These are phyloP conservation scores for Ophiostoma quercus DNA, from an alignment of 2,329 filamentous ascomycete species.

Conservation along the genomic window DNA sequence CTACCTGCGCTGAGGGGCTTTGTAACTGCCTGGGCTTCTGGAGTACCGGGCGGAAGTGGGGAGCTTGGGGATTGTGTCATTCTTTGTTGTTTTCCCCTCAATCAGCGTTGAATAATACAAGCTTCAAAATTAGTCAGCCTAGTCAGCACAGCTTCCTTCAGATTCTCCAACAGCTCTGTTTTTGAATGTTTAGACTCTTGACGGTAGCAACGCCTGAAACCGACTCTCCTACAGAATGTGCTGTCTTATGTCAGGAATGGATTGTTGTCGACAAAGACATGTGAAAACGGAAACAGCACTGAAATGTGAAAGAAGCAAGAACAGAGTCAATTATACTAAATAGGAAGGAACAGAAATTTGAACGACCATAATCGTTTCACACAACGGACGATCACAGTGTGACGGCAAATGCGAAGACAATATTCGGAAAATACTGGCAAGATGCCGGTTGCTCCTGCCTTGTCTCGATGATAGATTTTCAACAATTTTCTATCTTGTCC, in stretches of 20 bases:
- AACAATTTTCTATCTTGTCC: neutral
- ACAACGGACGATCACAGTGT: neutral
- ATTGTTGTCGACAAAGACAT: neutral
- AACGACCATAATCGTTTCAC: neutral
- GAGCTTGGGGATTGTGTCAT: conserved; percentile 8
- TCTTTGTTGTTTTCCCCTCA: conserved; percentile 7
- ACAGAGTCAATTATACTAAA: neutral
- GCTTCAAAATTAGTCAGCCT: neutral
- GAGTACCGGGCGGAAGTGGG: neutral
- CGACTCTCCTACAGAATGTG: neutral
- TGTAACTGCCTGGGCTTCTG: neutral
- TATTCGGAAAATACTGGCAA: neutral
- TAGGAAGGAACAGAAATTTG: neutral
- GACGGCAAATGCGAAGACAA: neutral
- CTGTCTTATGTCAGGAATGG: neutral
- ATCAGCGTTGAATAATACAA: neutral
- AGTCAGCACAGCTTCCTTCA: neutral
- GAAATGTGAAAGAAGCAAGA: neutral
- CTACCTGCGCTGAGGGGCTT: neutral
- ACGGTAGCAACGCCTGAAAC: neutral
- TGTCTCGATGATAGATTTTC: neutral
- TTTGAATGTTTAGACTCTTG: neutral
- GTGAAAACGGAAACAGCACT: neutral
- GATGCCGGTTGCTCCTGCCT: neutral
- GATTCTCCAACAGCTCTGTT: neutral